A percentile compares a stretch with the other conserved stretches of the same genome.
Evolutionary conservation across 129 eudicot genomes (phyloP).

Genomic region (Erigeron canadensis): DNA sequence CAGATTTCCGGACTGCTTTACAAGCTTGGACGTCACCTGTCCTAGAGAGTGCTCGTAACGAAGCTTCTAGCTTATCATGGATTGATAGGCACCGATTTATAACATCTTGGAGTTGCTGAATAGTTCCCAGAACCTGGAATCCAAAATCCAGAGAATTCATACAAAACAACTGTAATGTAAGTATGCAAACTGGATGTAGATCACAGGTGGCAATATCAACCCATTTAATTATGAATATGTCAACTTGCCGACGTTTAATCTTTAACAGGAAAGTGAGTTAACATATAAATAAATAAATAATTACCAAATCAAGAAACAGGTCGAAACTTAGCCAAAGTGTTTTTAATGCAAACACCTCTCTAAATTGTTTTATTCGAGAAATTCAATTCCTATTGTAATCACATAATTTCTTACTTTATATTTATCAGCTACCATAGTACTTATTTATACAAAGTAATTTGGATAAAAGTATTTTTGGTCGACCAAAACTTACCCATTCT

Average conservation of each 20-base stretch:
- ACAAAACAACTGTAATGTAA: too few species aligned
- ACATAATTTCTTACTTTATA: too few species aligned
- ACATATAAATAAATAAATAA: too few species aligned
- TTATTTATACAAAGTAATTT: too few species aligned
- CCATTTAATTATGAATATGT: background rate
- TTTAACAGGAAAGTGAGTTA: background rate
- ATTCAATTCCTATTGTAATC: too few species aligned
- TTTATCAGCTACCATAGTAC: too few species aligned
- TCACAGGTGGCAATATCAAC: background rate
- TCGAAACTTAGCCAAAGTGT: background rate
- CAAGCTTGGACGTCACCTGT: constrained; percentile 88
- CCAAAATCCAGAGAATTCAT: background rate
- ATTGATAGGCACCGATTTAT: constrained; percentile 50
- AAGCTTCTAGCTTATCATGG: constrained; percentile 86
- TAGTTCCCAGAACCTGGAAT: constrained; percentile 63
- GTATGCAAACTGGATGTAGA: background rate
- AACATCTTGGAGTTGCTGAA: constrained; percentile 72
- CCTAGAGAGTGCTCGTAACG: constrained; percentile 84
- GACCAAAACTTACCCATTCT: background rate
- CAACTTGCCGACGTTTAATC: background rate
- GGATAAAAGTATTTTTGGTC: background rate
- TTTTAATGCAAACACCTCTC: background rate
- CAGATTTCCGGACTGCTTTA: constrained; percentile 90
- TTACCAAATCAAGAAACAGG: background rate
- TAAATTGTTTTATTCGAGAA: too few species aligned